Base-by-base conservation (phyloP, 129 eudicot species). In the Smallanthus sonchifolius region DNA sequence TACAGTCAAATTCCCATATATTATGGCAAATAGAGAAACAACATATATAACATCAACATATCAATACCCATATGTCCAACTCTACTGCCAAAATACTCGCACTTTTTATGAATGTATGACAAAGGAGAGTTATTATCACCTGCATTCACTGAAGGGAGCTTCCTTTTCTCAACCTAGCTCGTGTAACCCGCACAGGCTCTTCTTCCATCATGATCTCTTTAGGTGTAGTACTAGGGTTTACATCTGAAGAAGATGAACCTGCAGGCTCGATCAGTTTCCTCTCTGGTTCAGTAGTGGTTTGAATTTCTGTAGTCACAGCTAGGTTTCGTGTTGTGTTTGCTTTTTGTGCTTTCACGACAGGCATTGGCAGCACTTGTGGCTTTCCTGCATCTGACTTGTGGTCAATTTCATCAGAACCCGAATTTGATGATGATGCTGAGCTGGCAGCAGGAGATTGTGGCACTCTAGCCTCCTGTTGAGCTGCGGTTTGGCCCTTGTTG, bases 111-210 rank as follows among this genome's bases (percentile, higher is more conserved):
- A 65, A 73, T 40, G 71, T 61, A 45, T 45, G 37, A 80, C 20
- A 19, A 65, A 32, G 76, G 72, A 4, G 10, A 73, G 45, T 73
- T 10, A 6, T 30, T 43, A 72, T 72, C 43, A 47, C 72, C 36
- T 70, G 73, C 44, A 49, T 14, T 80, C 72, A 82, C 75, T 66
- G 87, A 75, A 52, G 69, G 16, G 68, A 86, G 77, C 28, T 79
- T 10, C 85, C 77, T 77, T 80, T 87, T 81, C 96, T 86, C 83
- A 76, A 82, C 74, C 91, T 89, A 44, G 85, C 84, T 64, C 91
- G 83, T 19, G 97, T 85, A 16, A 83, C 84, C 45, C 91, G 79
- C 70, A 34, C 83, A 55, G 67, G 37, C 68, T 76, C 80, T 54
- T 76, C 80, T 54, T 76, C 96, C 84, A 85, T 63, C 7, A 77